A percentile compares a stretch with the other conserved stretches of the same genome.
Conservation (phyloP, 1,284 basidiomycete genomes). For the Exobasidium cylindrosporum region DNA sequence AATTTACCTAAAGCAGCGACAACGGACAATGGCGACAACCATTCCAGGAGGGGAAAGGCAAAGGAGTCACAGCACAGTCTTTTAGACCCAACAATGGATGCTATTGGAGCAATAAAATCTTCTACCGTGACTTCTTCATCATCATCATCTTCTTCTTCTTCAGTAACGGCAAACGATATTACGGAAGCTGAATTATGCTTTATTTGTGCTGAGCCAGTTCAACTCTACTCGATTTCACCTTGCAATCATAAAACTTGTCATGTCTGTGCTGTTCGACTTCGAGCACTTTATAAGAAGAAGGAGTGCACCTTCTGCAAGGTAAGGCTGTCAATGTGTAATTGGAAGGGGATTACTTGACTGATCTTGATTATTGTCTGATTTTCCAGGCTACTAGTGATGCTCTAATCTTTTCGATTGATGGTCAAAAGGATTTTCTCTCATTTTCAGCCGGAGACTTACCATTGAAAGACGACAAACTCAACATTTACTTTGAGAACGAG, state of each 20-base stretch:
- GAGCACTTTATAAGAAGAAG: conserved; percentile 78
- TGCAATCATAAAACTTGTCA: conserved; percentile 93
- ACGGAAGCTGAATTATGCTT: conserved; percentile 68
- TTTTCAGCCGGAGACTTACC: conserved; percentile 43
- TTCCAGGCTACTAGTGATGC: conserved; percentile 75
- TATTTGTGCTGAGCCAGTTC: conserved; percentile 93
- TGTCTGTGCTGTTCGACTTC: conserved; percentile 83
- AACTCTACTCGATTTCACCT: conserved; percentile 79
- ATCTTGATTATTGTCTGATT: no score
- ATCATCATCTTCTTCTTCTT: neutral
- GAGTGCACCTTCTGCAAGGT: conserved; percentile 98
- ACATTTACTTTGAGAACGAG: conserved; percentile 80
- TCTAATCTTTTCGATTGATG: conserved; percentile 76
- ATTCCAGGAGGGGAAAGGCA: neutral
- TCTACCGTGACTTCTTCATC: neutral
- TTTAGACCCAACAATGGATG: conserved; percentile 5
- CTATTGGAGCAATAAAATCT: neutral
- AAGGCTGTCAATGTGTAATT: conserved; percentile 23
- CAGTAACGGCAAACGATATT: conserved; percentile 4
- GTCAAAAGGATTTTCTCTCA: conserved; percentile 49
- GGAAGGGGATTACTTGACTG: no score
- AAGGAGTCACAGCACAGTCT: conserved; percentile 19
- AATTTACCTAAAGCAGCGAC: neutral
- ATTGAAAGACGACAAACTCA: conserved; percentile 58
- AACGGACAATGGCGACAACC: no score